Percentiles rank a stretch among this genome's conserved stretches.
These are phyloP conservation scores for Cladosporium austrohemisphaericum DNA, from an alignment of 2,329 filamentous ascomycete species.

Conservation along the genomic window DNA sequence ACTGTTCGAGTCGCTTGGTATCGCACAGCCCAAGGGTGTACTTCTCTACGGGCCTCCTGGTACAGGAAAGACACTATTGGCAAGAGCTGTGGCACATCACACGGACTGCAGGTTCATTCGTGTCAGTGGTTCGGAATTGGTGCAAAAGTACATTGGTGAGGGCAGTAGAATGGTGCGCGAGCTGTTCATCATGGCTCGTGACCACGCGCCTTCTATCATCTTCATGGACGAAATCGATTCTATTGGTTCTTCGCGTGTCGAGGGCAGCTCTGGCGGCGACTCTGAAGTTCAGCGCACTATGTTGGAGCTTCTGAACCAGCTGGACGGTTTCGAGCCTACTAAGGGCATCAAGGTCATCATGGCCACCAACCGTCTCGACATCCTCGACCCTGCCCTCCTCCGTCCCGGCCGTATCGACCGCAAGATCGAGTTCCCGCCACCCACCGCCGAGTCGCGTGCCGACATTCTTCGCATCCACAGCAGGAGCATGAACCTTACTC, in stretches of 20 bases:
- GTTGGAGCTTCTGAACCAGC: conserved; percentile 96
- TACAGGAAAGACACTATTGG: conserved; percentile 93
- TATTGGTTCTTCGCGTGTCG: conserved; percentile 98
- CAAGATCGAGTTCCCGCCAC: conserved; percentile 98
- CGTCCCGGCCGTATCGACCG: conserved; percentile 94
- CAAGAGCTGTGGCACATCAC: conserved; percentile 93
- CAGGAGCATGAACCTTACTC: conserved; percentile 95
- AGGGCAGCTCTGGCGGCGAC: conserved; percentile 96
- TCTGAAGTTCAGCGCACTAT: conserved; percentile 97
- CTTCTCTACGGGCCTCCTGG: conserved; percentile 93
- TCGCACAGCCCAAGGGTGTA: conserved; percentile 96
- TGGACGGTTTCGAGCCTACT: conserved; percentile 96
- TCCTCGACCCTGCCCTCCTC: conserved; percentile 86
- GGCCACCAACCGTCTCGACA: conserved; percentile 95
- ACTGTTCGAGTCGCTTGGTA: conserved; percentile 97
- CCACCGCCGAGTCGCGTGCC: conserved; percentile 90
- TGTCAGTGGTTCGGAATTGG: conserved; percentile 90
- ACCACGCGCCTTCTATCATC: conserved; percentile 97
- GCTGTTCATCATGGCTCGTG: conserved; percentile 97
- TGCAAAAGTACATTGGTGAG: conserved; percentile 99
- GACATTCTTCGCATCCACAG: conserved; percentile 98
- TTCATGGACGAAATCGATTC: conserved; percentile 99
- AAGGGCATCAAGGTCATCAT: conserved; percentile 99
- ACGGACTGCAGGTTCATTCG: conserved; percentile 99
- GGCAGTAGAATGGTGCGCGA: conserved; percentile 98